Evolutionary conservation across 192 early-diverging fungal species (phyloP), one percentile per base, ranked within the genome.

Genomic region (Pecoramyces ruminantium): DNA sequence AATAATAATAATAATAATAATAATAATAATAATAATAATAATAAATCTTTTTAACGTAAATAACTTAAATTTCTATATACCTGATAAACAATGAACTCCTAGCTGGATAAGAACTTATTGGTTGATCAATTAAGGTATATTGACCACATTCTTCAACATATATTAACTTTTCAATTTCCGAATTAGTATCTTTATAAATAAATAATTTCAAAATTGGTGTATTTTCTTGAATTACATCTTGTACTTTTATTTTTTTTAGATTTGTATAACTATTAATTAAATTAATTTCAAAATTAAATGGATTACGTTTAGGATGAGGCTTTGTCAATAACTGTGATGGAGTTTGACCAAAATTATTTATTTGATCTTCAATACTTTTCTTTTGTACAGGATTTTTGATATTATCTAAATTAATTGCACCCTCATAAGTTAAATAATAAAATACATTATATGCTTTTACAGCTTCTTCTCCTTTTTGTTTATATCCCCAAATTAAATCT

Each of bases 261-360:
- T 11, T 34, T 34, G 1, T 11, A 11, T 21, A 67, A 9, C 25
- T 27, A n/a, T 67, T 67, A n/a, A 67, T 67, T 27, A 67, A n/a
- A 1, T 2, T 67, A 67, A 11, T 11, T n/a, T 67, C 51, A 5
- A 17, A 0, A 67, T 21, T 17, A 8, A n/a, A 4, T 9, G 51
- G 25, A 67, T 67, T 67, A 67, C 92, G 87, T 28, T 85, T 79
- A 28, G 93, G 93, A 87, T 98, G 97, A 0, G 95, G 94, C 82
- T 88, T 90, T 67, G 89, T 92, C 80, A 98, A 97, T 80, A 98
- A 84, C 82, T 96, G 94, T 14, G 92, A 87, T 17, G 97, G 96
- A 11, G 97, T 98, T 85, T 98, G 97, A 12, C 97, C 97, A 92
- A 98, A 98, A 86, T 98, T 95, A 84, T 97, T 92, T 81, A 98